Base-by-base conservation (phyloP, 169 alveolate species). In the Plasmodium malariae region DNA sequence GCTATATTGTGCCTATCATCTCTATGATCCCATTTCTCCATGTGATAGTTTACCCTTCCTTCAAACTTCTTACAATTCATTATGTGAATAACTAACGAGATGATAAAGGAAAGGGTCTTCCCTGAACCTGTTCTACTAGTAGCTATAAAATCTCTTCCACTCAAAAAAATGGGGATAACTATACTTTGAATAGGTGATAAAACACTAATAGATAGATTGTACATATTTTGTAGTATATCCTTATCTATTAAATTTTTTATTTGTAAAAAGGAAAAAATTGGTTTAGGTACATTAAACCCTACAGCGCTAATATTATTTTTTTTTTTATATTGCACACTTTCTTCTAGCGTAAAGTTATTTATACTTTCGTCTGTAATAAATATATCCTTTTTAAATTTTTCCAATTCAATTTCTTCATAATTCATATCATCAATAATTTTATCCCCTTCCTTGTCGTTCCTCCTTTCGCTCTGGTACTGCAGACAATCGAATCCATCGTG, bases 51-150 rank as follows among this genome's bases (percentile, higher is more conserved):
- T 14, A 17, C 63, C 28, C 94, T 88, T 12, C 60, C 59, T 14
- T 87, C 57, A 19, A 67, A 65, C 12, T 93, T 88, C 40, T 93
- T 94, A 88, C 93, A 95, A 5, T 97, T 97, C 86, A 95, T 71
- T 57, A 97, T 92, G 69, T 97, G 99, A n/a, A 96, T 95, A 21
- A 97, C 71, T 55, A 96, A 96, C 7, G 99, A 99, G 17, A 97
- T 89, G 78, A 97, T 78, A 88, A 93, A 98, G 12, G 99, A 97
- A 57, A 97, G 88, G 40, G 99, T 98, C 91, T 98, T 98, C 5
- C 99, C 99, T 51, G 98, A 94, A 2, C 99, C 99, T 0, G 99
- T 97, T 80, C 97, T 97, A 12, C 99, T 97, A 57, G 96, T 97
- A 28, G 99, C 99, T 26, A 98, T 96, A 88, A 97, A 94, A 92